Percentiles rank a stretch among this genome's conserved stretches.
Evolutionary conservation across 2,329 filamentous ascomycete genomes (phyloP).

Genomic region (Colletotrichum sansevieriae): DNA sequence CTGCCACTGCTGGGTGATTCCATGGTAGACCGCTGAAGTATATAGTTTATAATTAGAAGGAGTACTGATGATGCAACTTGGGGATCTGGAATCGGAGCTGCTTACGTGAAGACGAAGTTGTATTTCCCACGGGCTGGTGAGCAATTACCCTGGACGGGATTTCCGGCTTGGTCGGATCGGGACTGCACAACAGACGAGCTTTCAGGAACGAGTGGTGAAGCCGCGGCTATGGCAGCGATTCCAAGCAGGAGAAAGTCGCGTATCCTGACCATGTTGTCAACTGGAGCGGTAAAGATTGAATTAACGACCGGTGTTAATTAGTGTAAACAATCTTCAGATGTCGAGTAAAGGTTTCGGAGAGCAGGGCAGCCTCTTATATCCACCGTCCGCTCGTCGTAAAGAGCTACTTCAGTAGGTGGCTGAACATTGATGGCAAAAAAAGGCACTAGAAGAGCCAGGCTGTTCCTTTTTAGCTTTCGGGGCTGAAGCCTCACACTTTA

Average conservation of each 20-base stretch:
- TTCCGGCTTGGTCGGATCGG: background rate
- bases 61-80: too few relatives aligned
- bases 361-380: background rate
- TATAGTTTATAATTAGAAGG: too few relatives aligned
- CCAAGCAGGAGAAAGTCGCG: background rate
- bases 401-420: background rate
- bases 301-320: too few relatives aligned
- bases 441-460: background rate
- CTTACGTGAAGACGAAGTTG: constrained; percentile 32
- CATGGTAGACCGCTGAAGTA: constrained; percentile 31
- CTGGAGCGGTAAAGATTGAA: background rate
- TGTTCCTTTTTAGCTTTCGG: constrained; percentile 3
- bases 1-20: constrained; percentile 29
- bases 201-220: constrained; percentile 4
- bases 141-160: background rate
- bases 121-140: constrained; percentile 7
- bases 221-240: background rate
- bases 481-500: constrained; percentile 1
- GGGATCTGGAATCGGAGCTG: too few relatives aligned
- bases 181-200: background rate
- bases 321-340: background rate
- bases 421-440: too few relatives aligned
- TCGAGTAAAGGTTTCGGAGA: background rate
- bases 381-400: background rate
- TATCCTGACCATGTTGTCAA: constrained; percentile 7